These are phyloP conservation scores for Volvariella volvacea DNA, from an alignment of 1,284 basidiomycete species.

Conservation along the genomic window DNA sequence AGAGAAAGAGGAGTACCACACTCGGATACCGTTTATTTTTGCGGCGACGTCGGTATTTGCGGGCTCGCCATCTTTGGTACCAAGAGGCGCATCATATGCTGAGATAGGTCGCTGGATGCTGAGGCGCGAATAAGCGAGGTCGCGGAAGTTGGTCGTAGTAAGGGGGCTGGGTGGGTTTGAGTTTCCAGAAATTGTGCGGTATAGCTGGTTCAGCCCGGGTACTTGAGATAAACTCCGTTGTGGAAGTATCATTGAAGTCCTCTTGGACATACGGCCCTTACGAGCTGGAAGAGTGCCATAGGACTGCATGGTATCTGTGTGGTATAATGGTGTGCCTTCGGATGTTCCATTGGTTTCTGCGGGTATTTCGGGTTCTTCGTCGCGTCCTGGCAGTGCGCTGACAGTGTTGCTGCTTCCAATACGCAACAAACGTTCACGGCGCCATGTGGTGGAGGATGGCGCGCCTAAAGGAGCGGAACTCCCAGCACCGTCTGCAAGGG, in stretches of 20 bases:
- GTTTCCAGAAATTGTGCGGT: constrained; percentile 12
- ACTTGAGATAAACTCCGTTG: constrained; percentile 29
- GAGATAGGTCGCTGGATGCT: constrained; percentile 56
- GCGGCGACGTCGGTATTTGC: constrained; percentile 50
- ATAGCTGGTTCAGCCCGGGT: constrained; percentile 26
- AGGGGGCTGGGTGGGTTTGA: constrained; percentile 13
- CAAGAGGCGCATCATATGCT: constrained; percentile 59
- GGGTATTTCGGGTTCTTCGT: constrained; percentile 2
- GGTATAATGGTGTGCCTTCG: constrained; percentile 19
- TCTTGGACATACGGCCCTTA: constrained; percentile 15
- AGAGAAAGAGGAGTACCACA: constrained; percentile 87
- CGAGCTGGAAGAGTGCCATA: constrained; percentile 46
- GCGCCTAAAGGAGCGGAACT: constrained; percentile 12
- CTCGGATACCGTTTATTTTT: constrained; percentile 79
- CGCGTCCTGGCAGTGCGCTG: constrained; percentile 12
- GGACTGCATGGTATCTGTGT: constrained; percentile 19
- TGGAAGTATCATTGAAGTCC: constrained; percentile 22
- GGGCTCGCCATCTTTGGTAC: constrained; percentile 20
- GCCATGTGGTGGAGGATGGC: constrained; percentile 38
- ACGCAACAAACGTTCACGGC: constrained; percentile 44
- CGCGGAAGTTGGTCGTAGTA: constrained; percentile 29
- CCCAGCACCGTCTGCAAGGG: background rate
- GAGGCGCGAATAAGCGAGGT: constrained; percentile 32
- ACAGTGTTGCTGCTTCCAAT: constrained; percentile 33
- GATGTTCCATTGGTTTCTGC: constrained; percentile 3